Base-by-base conservation (phyloP, 31 red algal species). In the Asparagopsis taxiformis region DNA sequence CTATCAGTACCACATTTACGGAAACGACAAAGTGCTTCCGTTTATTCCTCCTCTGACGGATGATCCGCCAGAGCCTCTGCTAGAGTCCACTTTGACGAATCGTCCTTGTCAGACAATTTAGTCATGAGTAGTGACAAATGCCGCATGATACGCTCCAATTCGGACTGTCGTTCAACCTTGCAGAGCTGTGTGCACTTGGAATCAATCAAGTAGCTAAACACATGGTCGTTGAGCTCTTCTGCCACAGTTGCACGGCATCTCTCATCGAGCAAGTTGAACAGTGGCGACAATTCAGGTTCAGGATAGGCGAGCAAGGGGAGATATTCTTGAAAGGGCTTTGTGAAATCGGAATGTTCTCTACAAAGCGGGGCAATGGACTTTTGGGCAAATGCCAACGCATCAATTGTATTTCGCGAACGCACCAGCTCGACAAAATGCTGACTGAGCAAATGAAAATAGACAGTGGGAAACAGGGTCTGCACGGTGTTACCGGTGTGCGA, bases 401-500 rank as follows among this genome's bases (percentile, higher is more conserved):
- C 37, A 51, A 91, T 52, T 6, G 66, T 63, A 17, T 69, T 28
- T 3, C 44, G 31, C 1, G 43, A 23, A 29, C 87, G 67, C 28
- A 91, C 48, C 17, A 91, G 49, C 57, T 82, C 87, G 22, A 73
- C 69, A 28, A 82, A 91, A 29, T 91, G 87, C 21, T 91, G 87
- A 51, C 77, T 75, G 1, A 80, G 66, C 21, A 80, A 41, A 23
- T 69, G 65, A 49, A 74, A 62, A 52, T 82, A 38, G n/a, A 80
- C 20, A 34, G 39, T 34, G 11, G 77, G 87, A 57, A 62, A 80
- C 21, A 36, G 16, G 30, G 10, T 19, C 3, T 38, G 22, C 22
- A 49, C 13, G 31, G 24, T 31, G 6, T 11, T 23, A 20, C 55
- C 24, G n/a, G n/a, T n/a, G n/a, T n/a, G n/a, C n/a, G n/a, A n/a